Evolutionary conservation across 2,329 filamentous ascomycete genomes (phyloP).

Genomic region (Conoideocrella luteorostrata): DNA sequence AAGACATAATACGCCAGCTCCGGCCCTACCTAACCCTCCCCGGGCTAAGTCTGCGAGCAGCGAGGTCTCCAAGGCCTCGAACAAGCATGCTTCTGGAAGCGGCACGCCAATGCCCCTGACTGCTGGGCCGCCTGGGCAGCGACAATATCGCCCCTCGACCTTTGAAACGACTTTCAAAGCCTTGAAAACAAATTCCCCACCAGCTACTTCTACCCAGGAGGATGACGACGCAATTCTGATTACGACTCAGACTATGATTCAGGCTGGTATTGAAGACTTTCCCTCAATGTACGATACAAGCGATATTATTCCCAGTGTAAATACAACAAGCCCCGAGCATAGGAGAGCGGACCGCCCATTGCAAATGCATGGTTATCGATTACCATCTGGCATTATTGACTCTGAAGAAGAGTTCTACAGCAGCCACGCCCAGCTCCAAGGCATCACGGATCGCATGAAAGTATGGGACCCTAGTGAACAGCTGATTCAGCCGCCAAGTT

Average conservation of each 20-base stretch:
- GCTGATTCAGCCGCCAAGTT: neutral
- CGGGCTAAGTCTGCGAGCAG: conserved; percentile 1
- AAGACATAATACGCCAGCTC: conserved; percentile 3
- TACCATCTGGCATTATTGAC: conserved; percentile 1
- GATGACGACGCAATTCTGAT: conserved; percentile 19
- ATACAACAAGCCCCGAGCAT: neutral
- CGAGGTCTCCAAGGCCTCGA: conserved; percentile 3
- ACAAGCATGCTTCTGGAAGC: conserved; percentile 23
- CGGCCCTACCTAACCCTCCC: neutral
- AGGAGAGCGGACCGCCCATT: neutral
- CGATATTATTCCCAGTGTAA: neutral
- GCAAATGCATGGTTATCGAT: neutral
- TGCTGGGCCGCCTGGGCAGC: conserved; percentile 48
- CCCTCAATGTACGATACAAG: neutral
- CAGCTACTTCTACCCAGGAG: conserved; percentile 10
- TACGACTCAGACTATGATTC: conserved; percentile 15
- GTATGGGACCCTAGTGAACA: neutral
- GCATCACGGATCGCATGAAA: neutral
- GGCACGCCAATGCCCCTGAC: conserved; percentile 46
- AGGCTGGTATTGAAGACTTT: conserved; percentile 17
- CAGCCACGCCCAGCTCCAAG: neutral
- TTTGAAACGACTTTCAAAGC: conserved; percentile 33
- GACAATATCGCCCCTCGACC: conserved; percentile 40
- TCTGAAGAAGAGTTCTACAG: neutral
- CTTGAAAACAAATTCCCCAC: conserved; percentile 12